Evolutionary conservation across 1,139 yeast genomes (phyloP), one percentile per base, ranked within the genome.

Genomic region (Geotrichum cucujoidarum): DNA sequence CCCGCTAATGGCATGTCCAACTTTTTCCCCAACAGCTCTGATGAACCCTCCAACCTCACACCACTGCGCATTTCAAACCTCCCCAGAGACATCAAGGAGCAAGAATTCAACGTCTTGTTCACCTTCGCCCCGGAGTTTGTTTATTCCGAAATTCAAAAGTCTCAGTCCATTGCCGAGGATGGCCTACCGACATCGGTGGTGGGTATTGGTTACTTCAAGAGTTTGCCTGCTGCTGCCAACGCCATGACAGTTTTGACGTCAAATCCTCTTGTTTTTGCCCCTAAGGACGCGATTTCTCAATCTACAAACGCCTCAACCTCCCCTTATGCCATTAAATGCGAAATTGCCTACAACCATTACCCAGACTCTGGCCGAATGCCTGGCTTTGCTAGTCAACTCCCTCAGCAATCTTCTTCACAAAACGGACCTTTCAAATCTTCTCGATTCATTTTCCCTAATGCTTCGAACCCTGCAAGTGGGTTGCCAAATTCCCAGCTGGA

Each of bases 31-130:
- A 43, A 33, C 33, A 20, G 40, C n/a, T 29, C 20, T 22, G 50
- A 47, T 13, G 50, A 44, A n/a, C 33, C 41, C 8, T 21, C 46
- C 11, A 43, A 27, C 22, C 38, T 24, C 34, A 34, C 45, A 7
- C 43, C 44, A 24, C 60, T 77, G 43, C 74, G 70, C 50, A 64
- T 83, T 37, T 72, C 71, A 52, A 83, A 83, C 60, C 65, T 88
- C 20, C 97, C 97, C 1, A 62, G 72, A 8, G 95, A 89, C 63
- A 69, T 89, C 40, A 68, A 90, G 2, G 64, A 74, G 29, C 78
- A 96, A 60, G 97, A 90, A 65, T 83, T 92, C 17, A 74, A 79
- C 37, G 72, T 86, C 31, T 73, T 90, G 29, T 90, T 90, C 63
- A 77, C 96, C 6, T 73, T 90, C 56, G 95, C 95, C 17, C 73